These are phyloP conservation scores for Nephelium lappaceum DNA, from an alignment of 345 rosid species.

Conservation along the genomic window DNA sequence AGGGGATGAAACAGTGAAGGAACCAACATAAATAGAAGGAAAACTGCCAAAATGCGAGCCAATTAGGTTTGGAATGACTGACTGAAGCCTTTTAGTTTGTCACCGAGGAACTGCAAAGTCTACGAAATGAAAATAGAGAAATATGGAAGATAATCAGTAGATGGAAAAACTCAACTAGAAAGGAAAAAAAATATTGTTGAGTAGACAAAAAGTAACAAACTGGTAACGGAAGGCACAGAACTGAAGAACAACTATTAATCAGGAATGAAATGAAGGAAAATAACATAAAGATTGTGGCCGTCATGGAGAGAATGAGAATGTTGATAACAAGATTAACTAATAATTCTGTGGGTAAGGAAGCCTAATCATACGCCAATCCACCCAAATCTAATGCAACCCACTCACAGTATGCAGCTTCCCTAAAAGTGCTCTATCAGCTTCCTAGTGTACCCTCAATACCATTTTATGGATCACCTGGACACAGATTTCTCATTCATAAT, in stretches of 20 bases:
- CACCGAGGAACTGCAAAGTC: constrained; percentile 84
- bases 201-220: constrained; percentile 15
- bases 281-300: neutral
- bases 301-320: neutral
- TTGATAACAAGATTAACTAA: neutral
- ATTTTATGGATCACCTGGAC: neutral
- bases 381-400: neutral
- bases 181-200: neutral
- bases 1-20: constrained; percentile 18
- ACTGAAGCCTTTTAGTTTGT: constrained; percentile 29
- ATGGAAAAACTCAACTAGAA: constrained; percentile 11
- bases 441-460: neutral
- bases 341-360: neutral
- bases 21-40: neutral
- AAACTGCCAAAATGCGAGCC: constrained; percentile 26
- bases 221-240: constrained; percentile 10
- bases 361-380: neutral
- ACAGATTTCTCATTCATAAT: neutral
- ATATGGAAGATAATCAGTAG: constrained; percentile 36
- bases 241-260: neutral
- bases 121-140: constrained; percentile 42
- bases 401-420: neutral
- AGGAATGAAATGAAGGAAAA: neutral
- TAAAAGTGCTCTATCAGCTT: neutral
- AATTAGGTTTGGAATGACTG: constrained; percentile 24